phyloP scores from a whole-genome alignment of 495 filamentous ascomycete genomes.

The Penicillium salamii region DNA sequence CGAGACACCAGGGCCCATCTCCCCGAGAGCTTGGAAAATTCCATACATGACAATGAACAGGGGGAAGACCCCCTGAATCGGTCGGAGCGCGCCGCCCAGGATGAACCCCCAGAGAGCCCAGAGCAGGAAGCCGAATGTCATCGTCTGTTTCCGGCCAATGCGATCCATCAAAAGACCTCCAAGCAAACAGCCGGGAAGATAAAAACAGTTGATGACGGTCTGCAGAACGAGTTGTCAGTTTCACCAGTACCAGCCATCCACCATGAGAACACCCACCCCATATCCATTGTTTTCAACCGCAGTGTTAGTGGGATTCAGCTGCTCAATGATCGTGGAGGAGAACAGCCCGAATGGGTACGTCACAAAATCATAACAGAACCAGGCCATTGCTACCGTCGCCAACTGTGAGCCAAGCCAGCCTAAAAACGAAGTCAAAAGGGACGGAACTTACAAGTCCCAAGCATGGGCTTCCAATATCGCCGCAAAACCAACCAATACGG shows the following conservation, averaged over 20 bases:
- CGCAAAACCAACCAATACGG: constrained; percentile 34
- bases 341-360: constrained; percentile 41
- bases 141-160: constrained; percentile 48
- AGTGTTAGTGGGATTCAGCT: constrained; percentile 37
- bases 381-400: constrained; percentile 23
- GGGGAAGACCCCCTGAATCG: constrained; percentile 43
- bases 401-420: neutral
- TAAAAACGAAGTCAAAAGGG: neutral
- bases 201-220: constrained; percentile 49
- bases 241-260: too few relatives aligned
- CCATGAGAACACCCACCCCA: constrained; percentile 33
- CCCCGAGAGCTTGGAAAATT: constrained; percentile 45
- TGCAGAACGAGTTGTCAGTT: constrained; percentile 2
- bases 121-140: constrained; percentile 41
- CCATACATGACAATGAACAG: constrained; percentile 53
- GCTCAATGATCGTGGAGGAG: constrained; percentile 33
- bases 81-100: constrained; percentile 40
- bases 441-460: constrained; percentile 33
- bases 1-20: constrained; percentile 48
- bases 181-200: constrained; percentile 45
- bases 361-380: constrained; percentile 44
- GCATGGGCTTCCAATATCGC: constrained; percentile 40
- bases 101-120: constrained; percentile 46
- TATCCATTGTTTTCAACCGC: constrained; percentile 45
- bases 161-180: constrained; percentile 47